Percentiles rank a stretch among this genome's conserved stretches.
Evolutionary conservation across 306 rosid species (phyloP).

Genomic region (Psophocarpus tetragonolobus): DNA sequence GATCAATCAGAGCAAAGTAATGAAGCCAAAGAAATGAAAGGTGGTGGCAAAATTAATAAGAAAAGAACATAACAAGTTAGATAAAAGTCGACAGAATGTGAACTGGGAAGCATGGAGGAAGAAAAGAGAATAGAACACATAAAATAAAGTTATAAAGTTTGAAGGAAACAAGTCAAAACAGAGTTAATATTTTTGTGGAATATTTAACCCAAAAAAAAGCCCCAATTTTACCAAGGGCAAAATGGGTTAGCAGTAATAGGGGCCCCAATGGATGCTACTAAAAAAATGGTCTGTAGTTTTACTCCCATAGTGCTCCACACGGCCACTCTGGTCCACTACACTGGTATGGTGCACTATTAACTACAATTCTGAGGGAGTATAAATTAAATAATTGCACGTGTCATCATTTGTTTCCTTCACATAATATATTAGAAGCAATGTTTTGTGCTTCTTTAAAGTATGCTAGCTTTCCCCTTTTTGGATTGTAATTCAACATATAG

Average conservation of each 20-base stretch:
- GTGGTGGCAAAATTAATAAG: neutral
- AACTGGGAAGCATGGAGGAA: neutral
- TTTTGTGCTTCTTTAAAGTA: neutral
- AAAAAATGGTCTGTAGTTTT: neutral
- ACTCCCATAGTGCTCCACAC: neutral
- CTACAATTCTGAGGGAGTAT: neutral
- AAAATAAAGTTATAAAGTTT: neutral
- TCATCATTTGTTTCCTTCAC: neutral
- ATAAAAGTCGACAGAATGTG: neutral
- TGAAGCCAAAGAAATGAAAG: neutral
- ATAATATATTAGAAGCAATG: neutral
- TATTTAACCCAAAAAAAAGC: neutral
- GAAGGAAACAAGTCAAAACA: neutral
- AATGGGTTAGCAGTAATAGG: neutral
- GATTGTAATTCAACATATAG: neutral
- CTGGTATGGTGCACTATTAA: neutral
- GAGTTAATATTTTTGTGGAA: neutral
- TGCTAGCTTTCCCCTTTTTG: neutral
- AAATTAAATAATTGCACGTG: neutral
- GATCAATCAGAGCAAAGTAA: neutral
- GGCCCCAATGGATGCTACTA: neutral
- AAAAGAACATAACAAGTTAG: neutral
- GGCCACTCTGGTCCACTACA: neutral
- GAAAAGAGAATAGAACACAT: neutral
- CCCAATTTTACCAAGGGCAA: neutral